Evolutionary conservation across 2,329 filamentous ascomycete species (phyloP).

Genomic region (Ophiostoma perfectum): DNA sequence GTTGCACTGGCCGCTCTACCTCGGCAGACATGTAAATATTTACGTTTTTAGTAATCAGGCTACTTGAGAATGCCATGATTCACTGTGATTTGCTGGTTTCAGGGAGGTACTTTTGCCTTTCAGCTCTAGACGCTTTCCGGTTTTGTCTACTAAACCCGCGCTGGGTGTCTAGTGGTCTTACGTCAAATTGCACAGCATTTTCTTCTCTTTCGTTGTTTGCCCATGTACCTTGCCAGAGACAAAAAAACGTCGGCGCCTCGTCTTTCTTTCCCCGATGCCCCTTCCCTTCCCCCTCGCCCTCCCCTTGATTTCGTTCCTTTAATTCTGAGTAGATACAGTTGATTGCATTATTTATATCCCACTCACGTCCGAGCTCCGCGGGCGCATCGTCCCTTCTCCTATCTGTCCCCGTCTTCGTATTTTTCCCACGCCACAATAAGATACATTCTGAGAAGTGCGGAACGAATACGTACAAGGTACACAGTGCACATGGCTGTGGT

Average conservation of each 20-base stretch:
- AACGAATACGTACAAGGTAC: not conserved
- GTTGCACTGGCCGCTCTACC: no score
- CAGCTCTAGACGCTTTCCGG: not conserved
- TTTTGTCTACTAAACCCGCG: not conserved
- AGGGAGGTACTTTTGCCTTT: conserved; percentile 1
- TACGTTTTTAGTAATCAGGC: not conserved
- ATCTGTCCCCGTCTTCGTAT: not conserved
- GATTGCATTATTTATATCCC: not conserved
- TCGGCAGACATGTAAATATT: no score
- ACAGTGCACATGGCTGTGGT: not conserved
- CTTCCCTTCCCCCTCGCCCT: no score
- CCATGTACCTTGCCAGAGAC: not conserved
- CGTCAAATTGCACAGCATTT: not conserved
- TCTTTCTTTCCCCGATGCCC: not conserved
- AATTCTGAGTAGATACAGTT: not conserved
- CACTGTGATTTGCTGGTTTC: not conserved
- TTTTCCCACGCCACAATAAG: not conserved
- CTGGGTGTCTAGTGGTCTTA: not conserved
- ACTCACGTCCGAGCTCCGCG: not conserved
- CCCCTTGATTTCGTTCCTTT: not conserved
- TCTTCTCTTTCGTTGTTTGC: not conserved
- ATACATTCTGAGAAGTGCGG: no score
- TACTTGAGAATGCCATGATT: not conserved
- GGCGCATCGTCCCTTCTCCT: not conserved
- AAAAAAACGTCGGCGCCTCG: not conserved